Evolutionary conservation across 2,329 filamentous ascomycete species (phyloP), one percentile per base, ranked within the genome.

Genomic region (Ceratocystis albifundus): DNA sequence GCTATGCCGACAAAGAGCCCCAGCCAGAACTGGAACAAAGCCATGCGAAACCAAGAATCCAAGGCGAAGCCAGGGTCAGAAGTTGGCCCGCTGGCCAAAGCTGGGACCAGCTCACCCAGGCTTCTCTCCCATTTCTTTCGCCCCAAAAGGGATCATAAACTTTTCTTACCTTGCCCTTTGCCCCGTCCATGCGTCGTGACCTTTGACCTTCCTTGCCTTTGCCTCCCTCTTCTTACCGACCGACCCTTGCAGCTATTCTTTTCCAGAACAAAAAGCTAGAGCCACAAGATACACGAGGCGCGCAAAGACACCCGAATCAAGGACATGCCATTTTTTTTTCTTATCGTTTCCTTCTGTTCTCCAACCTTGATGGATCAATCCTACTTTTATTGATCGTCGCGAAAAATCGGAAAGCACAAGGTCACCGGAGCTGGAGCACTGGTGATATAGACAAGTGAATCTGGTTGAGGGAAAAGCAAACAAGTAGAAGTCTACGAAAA

Each of bases 161-260:
- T 28, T 57, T 28, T 30, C n/a, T 57, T n/a, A 3, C 25, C 30
- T 15, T 57, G 22, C 28, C 3, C 30, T 28, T 57, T 41, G 36
- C 36, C 36, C 36, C 36, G 36, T 41, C 36, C 36, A 41, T 15
- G 36, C 36, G 36, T 41, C 36, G 36, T 41, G 10, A 12, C 36
- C 36, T 41, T 41, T 41, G 36, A 41, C 36, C 36, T 41, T 41
- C 36, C 36, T 41, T 41, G 36, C 36, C 36, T 41, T 4, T 12
- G 10, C 36, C 36, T 41, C 12, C 3, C 36, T 12, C 10, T 41
- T 15, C 10, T 41, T 41, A 15, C 36, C 36, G 36, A 28, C 22
- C 53, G 53, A 57, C 53, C 53, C 53, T 57, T 57, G 53, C 53
- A 57, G 53, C 22, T 30, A 5, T 57, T 57, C 53, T 57, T 57